Percentiles rank a stretch among this genome's conserved stretches.
Conservation (phyloP, 257 asterid genomes). For the Solanum clarkiae region DNA sequence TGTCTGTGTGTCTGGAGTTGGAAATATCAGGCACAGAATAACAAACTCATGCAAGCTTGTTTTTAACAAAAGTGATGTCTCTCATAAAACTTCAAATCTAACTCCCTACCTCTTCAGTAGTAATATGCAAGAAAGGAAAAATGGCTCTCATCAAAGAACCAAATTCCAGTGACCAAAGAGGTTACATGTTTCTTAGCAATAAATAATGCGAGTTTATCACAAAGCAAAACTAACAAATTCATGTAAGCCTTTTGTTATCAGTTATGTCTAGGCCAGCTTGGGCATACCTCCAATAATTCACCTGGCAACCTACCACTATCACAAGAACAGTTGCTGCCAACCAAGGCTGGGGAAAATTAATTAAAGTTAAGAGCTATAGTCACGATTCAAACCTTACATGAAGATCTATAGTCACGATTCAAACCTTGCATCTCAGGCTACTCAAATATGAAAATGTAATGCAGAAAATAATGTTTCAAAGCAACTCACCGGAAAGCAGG, state of each 20-base stretch:
- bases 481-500: conserved; percentile 52
- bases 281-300: background rate
- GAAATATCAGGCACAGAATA: background rate
- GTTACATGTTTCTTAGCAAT: background rate
- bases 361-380: background rate
- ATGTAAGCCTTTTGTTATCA: background rate
- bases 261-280: background rate
- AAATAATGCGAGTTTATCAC: background rate
- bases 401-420: background rate
- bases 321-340: background rate
- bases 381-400: background rate
- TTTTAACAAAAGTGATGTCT: background rate
- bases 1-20: background rate
- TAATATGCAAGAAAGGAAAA: background rate
- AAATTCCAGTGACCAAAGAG: background rate
- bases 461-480: background rate
- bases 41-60: background rate
- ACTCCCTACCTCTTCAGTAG: background rate
- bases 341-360: background rate
- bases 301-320: background rate
- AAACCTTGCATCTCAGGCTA: background rate
- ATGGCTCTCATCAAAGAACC: background rate
- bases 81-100: background rate
- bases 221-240: background rate
- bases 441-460: background rate